Base-by-base conservation (phyloP, 805 yeast species). In the Starmera pachycereana region DNA sequence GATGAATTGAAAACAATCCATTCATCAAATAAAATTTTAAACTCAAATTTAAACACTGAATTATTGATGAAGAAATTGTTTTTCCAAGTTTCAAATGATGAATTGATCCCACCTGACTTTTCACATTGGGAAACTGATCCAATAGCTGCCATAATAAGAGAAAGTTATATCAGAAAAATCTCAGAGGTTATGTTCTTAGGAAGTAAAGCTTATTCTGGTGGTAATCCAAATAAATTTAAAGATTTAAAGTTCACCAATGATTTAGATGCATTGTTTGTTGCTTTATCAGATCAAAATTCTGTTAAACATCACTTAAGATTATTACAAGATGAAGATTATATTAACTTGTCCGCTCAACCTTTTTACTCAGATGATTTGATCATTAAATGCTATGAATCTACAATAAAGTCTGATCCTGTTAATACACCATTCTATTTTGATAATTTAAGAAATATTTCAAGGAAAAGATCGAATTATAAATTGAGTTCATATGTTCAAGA, bases 1-100 rank as follows among this genome's bases (percentile, higher is more conserved):
- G 71, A 68, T 6, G 73, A 71, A 10, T 58, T 66, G 3, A 78
- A 74, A 50, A 74, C 81, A 0, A 78, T 87, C 32, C 65, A 69
- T 44, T 56, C 74, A 4, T 56, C 61, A n/a, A 71, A 71, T 44
- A 64, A 74, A 12, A 61, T 69, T 2, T 58, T 82, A 42, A 76
- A 73, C 45, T 63, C 82, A 3, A 74, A 74, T 41, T 56, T 84
- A 6, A 77, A 81, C 45, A 66, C 81, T 2, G 56, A 61, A 0
- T 59, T 83, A 38, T 60, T 87, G 16, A 53, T 68, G 3, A 49
- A 63, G 1, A 72, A 65, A 40, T 62, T 79, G 32, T 60, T 62
- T 3, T 81, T 81, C 52, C 52, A 57, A 12, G 46, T 60, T 7
- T 49, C 49, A 2, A 42, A 51, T 12, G 56, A 60, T 6, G 62